Percentiles rank a stretch among this genome's conserved stretches.
These are phyloP conservation scores for Russula ochroleuca DNA, from an alignment of 768 basidiomycete genomes.

Conservation along the genomic window DNA sequence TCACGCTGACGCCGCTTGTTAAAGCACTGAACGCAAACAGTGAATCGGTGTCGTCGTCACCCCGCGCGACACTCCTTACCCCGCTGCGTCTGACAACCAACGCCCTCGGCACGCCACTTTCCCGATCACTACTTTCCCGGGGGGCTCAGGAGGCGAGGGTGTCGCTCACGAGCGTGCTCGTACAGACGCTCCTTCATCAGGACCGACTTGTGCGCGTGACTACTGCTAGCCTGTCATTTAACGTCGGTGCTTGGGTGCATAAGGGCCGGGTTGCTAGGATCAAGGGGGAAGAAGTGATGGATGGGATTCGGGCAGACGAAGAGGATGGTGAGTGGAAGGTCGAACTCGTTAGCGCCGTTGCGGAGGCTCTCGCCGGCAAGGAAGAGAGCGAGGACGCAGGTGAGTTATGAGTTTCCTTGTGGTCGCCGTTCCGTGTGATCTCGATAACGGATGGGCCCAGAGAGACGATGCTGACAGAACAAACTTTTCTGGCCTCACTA, in stretches of 20 bases:
- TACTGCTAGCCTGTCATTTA: conserved; percentile 79
- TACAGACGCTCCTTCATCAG: conserved; percentile 62
- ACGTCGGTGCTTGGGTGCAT: conserved; percentile 67
- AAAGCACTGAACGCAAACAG: conserved; percentile 40
- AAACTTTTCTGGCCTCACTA: conserved; percentile 29
- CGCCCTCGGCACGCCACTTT: conserved; percentile 48
- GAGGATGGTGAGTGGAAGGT: conserved; percentile 83
- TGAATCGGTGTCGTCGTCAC: conserved; percentile 30
- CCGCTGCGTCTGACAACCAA: conserved; percentile 67
- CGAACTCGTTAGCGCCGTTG: conserved; percentile 76
- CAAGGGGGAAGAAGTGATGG: conserved; percentile 32
- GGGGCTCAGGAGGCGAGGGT: conserved; percentile 31
- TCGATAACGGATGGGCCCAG: background rate
- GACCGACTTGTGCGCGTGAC: conserved; percentile 70
- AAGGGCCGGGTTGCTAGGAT: conserved; percentile 47
- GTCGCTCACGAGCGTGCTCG: conserved; percentile 52
- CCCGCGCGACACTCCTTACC: conserved; percentile 55
- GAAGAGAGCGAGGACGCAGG: conserved; percentile 74
- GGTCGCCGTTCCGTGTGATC: background rate
- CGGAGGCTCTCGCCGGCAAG: conserved; percentile 75
- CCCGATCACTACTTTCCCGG: conserved; percentile 40
- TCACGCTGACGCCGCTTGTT: conserved; percentile 45
- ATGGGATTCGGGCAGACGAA: conserved; percentile 38
- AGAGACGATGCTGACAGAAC: background rate
- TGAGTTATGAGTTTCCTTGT: conserved; percentile 37